Percentiles rank a stretch among this genome's conserved stretches.
These are phyloP conservation scores for Fusarium duplospermum DNA, from an alignment of 2,329 filamentous ascomycete species.

Conservation along the genomic window DNA sequence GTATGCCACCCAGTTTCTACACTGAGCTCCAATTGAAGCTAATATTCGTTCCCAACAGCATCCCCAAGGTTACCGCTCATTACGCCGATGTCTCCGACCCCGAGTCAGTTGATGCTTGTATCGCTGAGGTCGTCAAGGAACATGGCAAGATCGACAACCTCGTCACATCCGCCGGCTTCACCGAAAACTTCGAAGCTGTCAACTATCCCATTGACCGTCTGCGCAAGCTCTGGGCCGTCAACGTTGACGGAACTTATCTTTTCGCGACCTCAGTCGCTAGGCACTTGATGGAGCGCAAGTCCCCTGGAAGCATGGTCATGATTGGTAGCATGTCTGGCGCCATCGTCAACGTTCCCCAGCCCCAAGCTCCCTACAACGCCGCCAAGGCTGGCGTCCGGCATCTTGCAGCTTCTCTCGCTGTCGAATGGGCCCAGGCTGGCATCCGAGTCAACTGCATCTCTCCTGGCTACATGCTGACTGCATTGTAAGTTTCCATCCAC, in stretches of 20 bases:
- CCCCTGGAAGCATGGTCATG: slow-evolving; percentile 87
- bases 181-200: slow-evolving; percentile 93
- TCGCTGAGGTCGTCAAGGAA: slow-evolving; percentile 66
- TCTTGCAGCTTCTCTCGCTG: slow-evolving; percentile 85
- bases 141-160: slow-evolving; percentile 91
- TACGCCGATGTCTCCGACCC: slow-evolving; percentile 88
- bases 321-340: slow-evolving; percentile 95
- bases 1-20: slow-evolving; percentile 54
- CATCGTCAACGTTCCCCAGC: slow-evolving; percentile 96
- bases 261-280: slow-evolving; percentile 87
- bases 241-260: slow-evolving; percentile 91
- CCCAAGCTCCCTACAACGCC: slow-evolving; percentile 92
- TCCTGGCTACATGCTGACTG: slow-evolving; percentile 96
- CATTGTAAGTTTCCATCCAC: slow-evolving; percentile 71
- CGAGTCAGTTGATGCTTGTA: slow-evolving; percentile 79
- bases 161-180: slow-evolving; percentile 96
- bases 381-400: slow-evolving; percentile 94
- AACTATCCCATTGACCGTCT: slow-evolving; percentile 91
- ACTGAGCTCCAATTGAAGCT: neutral
- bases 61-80: slow-evolving; percentile 89
- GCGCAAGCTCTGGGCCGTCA: slow-evolving; percentile 93
- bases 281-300: slow-evolving; percentile 86
- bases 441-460: slow-evolving; percentile 97
- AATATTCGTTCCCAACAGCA: slow-evolving; percentile 52
- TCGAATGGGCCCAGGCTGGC: slow-evolving; percentile 90